Evolutionary conservation across 148 eudicot genomes (phyloP).

Genomic region (Nepenthes mirabilis): DNA sequence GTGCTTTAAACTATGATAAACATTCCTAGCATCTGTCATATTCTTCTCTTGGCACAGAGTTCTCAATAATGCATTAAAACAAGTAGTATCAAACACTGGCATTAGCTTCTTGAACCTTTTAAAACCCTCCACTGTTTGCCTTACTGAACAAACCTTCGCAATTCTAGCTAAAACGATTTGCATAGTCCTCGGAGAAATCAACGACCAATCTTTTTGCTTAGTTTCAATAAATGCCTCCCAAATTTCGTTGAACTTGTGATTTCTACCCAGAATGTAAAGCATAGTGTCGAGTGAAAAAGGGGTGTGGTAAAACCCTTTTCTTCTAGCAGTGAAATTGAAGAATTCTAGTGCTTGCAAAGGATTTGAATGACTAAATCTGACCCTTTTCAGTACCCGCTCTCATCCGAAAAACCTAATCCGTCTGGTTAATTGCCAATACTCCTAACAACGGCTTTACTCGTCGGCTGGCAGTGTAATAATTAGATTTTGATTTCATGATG

Average conservation of each 20-base stretch:
- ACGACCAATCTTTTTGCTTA: slow-evolving; percentile 39
- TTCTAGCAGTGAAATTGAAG: slow-evolving; percentile 24
- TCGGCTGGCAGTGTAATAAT: not conserved
- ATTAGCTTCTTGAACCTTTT: slow-evolving; percentile 28
- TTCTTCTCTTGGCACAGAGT: no score
- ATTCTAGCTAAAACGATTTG: slow-evolving; percentile 59
- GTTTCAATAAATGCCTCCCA: slow-evolving; percentile 54
- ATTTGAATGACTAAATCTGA: slow-evolving; percentile 63
- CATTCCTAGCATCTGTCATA: no score
- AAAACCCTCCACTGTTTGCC: slow-evolving; percentile 67
- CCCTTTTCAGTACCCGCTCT: slow-evolving; percentile 63
- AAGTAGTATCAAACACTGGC: no score
- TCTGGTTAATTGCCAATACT: no score
- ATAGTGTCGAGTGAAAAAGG: slow-evolving; percentile 62
- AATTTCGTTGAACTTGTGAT: slow-evolving; percentile 36
- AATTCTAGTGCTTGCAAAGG: slow-evolving; percentile 54
- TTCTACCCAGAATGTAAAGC: slow-evolving; percentile 70
- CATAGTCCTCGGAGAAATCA: slow-evolving; percentile 54
- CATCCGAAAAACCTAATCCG: no score
- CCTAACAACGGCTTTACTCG: not conserved
- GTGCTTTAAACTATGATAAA: no score
- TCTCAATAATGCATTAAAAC: no score
- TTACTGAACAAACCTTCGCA: slow-evolving; percentile 71
- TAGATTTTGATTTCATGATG: no score
- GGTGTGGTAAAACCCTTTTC: slow-evolving; percentile 57